Base-by-base conservation (phyloP, 129 eudicot genomes). In the Gnaphalium uliginosum region DNA sequence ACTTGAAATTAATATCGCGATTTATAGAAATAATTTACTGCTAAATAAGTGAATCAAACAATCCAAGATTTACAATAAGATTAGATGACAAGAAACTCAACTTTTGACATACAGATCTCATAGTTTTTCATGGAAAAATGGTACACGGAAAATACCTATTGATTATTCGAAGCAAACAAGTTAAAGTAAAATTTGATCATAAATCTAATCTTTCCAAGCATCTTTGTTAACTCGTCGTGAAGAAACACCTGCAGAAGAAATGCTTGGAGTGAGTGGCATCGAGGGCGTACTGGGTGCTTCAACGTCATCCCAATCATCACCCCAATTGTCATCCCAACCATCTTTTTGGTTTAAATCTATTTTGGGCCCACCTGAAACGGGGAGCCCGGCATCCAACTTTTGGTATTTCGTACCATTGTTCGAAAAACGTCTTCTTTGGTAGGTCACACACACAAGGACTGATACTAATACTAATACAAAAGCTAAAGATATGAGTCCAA, bases 271-370 rank as follows among this genome's bases (percentile, higher is more conserved):
- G 4, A 84, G 79, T 8, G 97, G 97, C 88, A 84, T 63, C 2
- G 93, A 83, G 2, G 97, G 90, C 0, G 96, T 82, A 59, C 14
- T 80, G 15, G 97, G 89, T 25, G 96, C 94, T 87, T 92, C 98
- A 62, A 87, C 96, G 23, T 92, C 98, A 56, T 82, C 98, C 94
- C 98, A 89, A 76, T 67, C 83, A 48, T 92, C 98, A 51, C 85
- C 82, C 98, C 98, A 92, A 65, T 80, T 89, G 43, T 92, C 80
- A 39, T 92, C 89, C 98, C 98, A 92, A 8, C 86, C 90, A 41
- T 87, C 94, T 41, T 78, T 84, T 51, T 70, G 73, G 56, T 81
- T 84, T 8, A 83, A 13, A 10, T 72, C 87, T 15, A 37, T 56
- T 72, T 84, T 88, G 71, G 74, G 65, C 50, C 78, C 87, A 30